Base-by-base conservation (phyloP, 495 filamentous ascomycete genomes). In the Terfezia boudieri region DNA sequence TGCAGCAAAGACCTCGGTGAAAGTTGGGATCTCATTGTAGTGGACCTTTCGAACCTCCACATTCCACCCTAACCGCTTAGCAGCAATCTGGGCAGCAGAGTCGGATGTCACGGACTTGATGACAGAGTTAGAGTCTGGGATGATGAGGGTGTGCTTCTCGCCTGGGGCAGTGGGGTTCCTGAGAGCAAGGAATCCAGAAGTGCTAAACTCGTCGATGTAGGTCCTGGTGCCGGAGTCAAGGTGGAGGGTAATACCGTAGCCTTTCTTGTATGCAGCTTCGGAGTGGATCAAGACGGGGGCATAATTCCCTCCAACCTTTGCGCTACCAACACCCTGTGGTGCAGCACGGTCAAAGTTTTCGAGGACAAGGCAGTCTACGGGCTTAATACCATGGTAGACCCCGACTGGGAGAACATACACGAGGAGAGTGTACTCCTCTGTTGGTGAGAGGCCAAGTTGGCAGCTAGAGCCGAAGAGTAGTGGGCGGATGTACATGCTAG, bases 131-230 rank as follows among this genome's bases (percentile, higher is more conserved):
- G 80, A 84, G 65, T 88, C 79, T 6, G 88, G 84, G 52, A 84
- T 79, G 5, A 89, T 79, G 0, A 94, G 65, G 14, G 77, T 88
- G 14, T 82, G 71, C n/a, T 72, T 56, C 4, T 23, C 49, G 2
- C 71, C 73, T 69, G 0, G 74, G 73, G 1, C 37, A 7, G 9
- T 49, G n/a, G 77, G 69, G 43, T 76, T 74, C 58, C 74, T 70
- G 7, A 81, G 80, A 0, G 84, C 87, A 53, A 93, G 78, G 57
- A 94, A 92, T 1, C 83, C 87, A 37, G 77, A 81, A 0, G 87
- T 94, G 51, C 81, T 86, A 58, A 94, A 94, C 70, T 94, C 87
- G 59, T 94, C 87, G 48, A 94, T 74, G 67, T 82, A 83, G 22
- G 74, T 80, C 56, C 84, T 74, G 11, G 76, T 81, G 66, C 77